Evolutionary conservation across 768 basidiomycete genomes (phyloP).

Genomic region (Leucosporidium yakuticum): DNA sequence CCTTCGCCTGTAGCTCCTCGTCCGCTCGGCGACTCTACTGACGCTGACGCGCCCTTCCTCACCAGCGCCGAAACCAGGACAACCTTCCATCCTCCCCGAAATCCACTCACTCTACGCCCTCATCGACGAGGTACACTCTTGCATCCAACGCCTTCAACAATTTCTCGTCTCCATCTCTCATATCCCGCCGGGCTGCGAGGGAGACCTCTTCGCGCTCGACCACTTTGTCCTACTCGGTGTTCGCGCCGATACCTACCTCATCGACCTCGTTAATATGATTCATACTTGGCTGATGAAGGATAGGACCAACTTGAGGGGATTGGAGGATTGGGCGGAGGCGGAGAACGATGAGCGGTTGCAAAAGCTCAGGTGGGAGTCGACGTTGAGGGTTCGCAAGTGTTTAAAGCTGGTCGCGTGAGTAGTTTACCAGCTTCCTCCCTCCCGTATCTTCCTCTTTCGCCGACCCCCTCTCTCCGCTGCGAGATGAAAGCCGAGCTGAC

Average conservation of each 20-base stretch:
- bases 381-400: constrained; percentile 28
- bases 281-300: constrained; percentile 18
- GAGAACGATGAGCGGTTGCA: constrained; percentile 11
- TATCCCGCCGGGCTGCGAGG: constrained; percentile 3
- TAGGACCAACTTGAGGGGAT: constrained; percentile 7
- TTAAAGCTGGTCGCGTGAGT: constrained; percentile 21
- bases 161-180: constrained; percentile 16
- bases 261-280: constrained; percentile 29
- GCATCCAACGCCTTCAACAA: constrained; percentile 25
- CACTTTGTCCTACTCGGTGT: constrained; percentile 29
- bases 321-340: too few species aligned
- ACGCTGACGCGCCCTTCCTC: too few species aligned
- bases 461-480: constrained; percentile 1
- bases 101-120: constrained; percentile 14
- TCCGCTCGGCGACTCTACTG: too few species aligned
- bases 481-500: not conserved
- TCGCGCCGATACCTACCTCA: constrained; percentile 19
- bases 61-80: too few species aligned
- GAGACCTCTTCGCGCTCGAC: constrained; percentile 21
- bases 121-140: constrained; percentile 29
- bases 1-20: too few species aligned
- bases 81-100: too few species aligned
- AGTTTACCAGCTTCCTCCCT: too few species aligned
- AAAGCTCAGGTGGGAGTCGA: constrained; percentile 19
- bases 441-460: too few species aligned